phyloP scores from a whole-genome alignment of 192 early-diverging fungal genomes.

The Coemansia sp. region DNA sequence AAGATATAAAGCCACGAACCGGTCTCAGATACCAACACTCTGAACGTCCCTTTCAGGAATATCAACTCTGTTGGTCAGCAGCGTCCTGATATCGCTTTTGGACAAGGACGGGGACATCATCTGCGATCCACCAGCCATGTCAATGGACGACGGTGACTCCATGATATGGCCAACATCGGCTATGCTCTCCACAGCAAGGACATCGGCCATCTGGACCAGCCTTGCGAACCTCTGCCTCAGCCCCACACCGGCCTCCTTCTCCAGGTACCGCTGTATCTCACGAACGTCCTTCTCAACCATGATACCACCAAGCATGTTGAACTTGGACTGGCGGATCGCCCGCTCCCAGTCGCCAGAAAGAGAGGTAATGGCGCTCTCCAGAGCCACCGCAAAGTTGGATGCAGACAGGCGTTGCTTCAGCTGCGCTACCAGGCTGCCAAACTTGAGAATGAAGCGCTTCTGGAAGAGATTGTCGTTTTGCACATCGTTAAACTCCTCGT shows the following conservation, averaged over 20 bases:
- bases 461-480: slow-evolving; percentile 80
- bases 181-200: slow-evolving; percentile 78
- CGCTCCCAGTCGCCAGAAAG: slow-evolving; percentile 84
- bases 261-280: slow-evolving; percentile 65
- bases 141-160: slow-evolving; percentile 14
- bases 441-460: slow-evolving; percentile 74
- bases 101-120: slow-evolving; percentile 6
- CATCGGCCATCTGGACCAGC: slow-evolving; percentile 79
- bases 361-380: slow-evolving; percentile 67
- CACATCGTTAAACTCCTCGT: slow-evolving; percentile 88
- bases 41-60: slow-evolving; percentile 16
- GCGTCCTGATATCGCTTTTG: slow-evolving; percentile 19
- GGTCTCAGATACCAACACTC: not conserved
- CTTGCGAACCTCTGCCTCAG: slow-evolving; percentile 77
- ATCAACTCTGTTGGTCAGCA: slow-evolving; percentile 46
- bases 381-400: slow-evolving; percentile 66
- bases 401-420: slow-evolving; percentile 61
- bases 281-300: slow-evolving; percentile 93
- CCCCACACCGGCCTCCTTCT: slow-evolving; percentile 58
- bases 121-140: slow-evolving; percentile 1
- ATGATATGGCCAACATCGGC: slow-evolving; percentile 19
- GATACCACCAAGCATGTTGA: slow-evolving; percentile 90
- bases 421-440: slow-evolving; percentile 53
- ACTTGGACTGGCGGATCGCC: slow-evolving; percentile 79
- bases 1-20: no score